Conservation (phyloP, 306 rosid species). For the Quercus aquifolioides region DNA sequence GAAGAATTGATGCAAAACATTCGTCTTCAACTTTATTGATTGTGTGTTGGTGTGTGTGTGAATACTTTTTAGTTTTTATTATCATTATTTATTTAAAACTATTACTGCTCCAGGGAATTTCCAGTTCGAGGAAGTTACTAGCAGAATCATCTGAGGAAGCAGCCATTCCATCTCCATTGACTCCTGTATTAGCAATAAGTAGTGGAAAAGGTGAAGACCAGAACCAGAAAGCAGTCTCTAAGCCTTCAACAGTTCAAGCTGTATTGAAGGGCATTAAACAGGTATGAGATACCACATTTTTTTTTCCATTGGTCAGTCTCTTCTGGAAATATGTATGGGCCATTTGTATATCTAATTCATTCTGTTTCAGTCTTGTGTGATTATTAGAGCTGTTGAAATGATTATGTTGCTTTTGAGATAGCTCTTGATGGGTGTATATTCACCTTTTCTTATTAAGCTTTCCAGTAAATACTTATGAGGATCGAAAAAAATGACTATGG, state of each 20-base stretch:
- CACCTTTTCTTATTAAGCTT: background rate
- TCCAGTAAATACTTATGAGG: background rate
- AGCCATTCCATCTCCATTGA: slow-evolving; percentile 73
- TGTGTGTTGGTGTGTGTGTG: background rate
- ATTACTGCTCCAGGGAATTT: slow-evolving; percentile 57
- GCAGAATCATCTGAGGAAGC: slow-evolving; percentile 55
- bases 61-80: background rate
- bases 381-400: too few relatives aligned
- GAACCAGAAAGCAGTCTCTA: slow-evolving; percentile 49
- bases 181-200: slow-evolving; percentile 46
- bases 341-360: background rate
- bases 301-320: background rate
- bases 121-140: slow-evolving; percentile 58
- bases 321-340: background rate
- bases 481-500: background rate
- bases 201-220: slow-evolving; percentile 53
- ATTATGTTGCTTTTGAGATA: background rate
- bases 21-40: background rate
- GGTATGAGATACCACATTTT: slow-evolving; percentile 37
- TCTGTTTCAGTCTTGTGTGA: background rate
- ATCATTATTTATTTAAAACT: too few relatives aligned
- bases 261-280: slow-evolving; percentile 74
- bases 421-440: too few relatives aligned
- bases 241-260: slow-evolving; percentile 75
- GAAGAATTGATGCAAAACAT: too few relatives aligned